phyloP scores from a whole-genome alignment of 257 asterid genomes.

The Penstemon newberryi region DNA sequence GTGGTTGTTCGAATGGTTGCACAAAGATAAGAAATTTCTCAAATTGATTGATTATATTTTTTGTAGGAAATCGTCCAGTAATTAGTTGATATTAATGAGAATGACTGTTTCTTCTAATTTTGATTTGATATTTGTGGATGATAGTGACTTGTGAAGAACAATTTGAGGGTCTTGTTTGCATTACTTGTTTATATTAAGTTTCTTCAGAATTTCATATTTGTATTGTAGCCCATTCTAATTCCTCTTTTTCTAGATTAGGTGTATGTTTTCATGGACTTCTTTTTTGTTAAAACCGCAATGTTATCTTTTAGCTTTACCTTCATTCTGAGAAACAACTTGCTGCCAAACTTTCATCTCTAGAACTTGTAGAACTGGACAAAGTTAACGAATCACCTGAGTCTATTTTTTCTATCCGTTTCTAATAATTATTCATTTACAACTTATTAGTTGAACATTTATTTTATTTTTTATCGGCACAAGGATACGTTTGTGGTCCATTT shows the following conservation, averaged over 20 bases:
- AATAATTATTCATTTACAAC: not conserved
- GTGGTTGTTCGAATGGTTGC: constrained; percentile 41
- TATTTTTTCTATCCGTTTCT: not conserved
- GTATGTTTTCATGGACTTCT: not conserved
- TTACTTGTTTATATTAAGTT: too few relatives aligned
- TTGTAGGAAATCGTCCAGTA: constrained; percentile 20
- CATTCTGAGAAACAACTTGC: not conserved
- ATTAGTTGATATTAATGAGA: constrained; percentile 32
- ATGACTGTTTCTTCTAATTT: constrained; percentile 25
- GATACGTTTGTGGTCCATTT: not conserved
- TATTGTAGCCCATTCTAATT: too few relatives aligned
- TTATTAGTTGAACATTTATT: not conserved
- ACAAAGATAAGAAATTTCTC: constrained; percentile 12
- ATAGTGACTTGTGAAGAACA: too few relatives aligned
- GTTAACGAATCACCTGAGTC: not conserved
- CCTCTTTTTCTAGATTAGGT: too few relatives aligned
- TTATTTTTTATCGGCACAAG: not conserved
- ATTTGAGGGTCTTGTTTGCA: too few relatives aligned
- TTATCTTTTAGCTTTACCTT: not conserved
- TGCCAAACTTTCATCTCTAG: not conserved
- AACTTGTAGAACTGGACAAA: not conserved
- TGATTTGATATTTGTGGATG: too few relatives aligned
- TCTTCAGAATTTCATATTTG: too few relatives aligned
- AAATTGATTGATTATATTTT: not conserved
- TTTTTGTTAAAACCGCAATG: not conserved